Evolutionary conservation across 441 rosid genomes (phyloP).

Genomic region (Brassica hybrid): DNA sequence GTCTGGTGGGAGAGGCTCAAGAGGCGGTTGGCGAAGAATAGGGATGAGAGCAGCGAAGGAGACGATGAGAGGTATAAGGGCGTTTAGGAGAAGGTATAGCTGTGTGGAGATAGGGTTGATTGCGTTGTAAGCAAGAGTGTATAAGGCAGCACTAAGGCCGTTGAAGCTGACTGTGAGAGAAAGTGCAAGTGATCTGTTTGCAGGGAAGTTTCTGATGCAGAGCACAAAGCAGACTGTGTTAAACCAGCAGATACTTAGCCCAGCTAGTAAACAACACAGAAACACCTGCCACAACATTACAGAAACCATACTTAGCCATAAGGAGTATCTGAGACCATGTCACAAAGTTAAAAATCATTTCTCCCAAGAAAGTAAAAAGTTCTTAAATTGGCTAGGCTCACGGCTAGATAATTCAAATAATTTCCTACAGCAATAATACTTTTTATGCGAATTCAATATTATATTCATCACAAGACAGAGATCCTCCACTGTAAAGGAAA

Average conservation of each 20-base stretch:
- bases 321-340: not conserved
- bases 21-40: slow-evolving; percentile 83
- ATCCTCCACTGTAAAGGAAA: slow-evolving; percentile 11
- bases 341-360: not conserved
- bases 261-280: slow-evolving; percentile 84
- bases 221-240: slow-evolving; percentile 98
- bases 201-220: slow-evolving; percentile 83
- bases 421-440: not conserved
- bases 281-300: slow-evolving; percentile 67
- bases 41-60: slow-evolving; percentile 74
- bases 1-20: slow-evolving; percentile 79
- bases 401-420: slow-evolving; percentile 1
- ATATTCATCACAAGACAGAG: not conserved
- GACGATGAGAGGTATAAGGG: slow-evolving; percentile 66
- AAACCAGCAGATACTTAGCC: slow-evolving; percentile 98
- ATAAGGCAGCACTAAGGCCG: slow-evolving; percentile 92
- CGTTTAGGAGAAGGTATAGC: slow-evolving; percentile 80
- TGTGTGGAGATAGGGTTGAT: slow-evolving; percentile 59
- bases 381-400: not conserved
- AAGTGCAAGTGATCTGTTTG: slow-evolving; percentile 79
- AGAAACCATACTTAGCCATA: too few relatives aligned
- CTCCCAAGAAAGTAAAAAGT: not conserved
- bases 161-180: slow-evolving; percentile 96
- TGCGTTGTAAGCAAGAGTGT: slow-evolving; percentile 77
- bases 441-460: slow-evolving; percentile 20